A percentile compares a stretch with the other conserved stretches of the same genome.
These are phyloP conservation scores for Penicillium angulare DNA, from an alignment of 495 filamentous ascomycete genomes.

Conservation along the genomic window DNA sequence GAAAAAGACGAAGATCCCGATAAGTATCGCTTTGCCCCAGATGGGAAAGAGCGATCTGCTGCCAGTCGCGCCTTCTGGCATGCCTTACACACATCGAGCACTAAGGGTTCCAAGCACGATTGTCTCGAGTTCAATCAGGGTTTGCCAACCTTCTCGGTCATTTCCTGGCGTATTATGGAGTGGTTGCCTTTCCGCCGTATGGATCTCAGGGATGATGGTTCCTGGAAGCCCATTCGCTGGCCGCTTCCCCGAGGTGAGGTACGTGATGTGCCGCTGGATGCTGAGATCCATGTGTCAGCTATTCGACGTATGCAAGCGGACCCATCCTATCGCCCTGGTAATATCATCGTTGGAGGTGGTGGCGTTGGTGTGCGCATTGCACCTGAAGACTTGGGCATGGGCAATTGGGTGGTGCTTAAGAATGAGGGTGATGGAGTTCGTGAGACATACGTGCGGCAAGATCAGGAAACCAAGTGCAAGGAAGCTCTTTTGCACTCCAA, in stretches of 20 bases:
- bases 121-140: constrained; percentile 69
- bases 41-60: constrained; percentile 29
- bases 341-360: constrained; percentile 77
- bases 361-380: constrained; percentile 66
- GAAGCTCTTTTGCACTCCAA: constrained; percentile 1
- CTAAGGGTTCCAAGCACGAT: constrained; percentile 69
- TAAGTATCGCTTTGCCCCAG: constrained; percentile 17
- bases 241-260: constrained; percentile 78
- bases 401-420: constrained; percentile 67
- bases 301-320: constrained; percentile 69
- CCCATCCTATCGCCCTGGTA: constrained; percentile 70
- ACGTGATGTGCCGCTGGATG: constrained; percentile 73
- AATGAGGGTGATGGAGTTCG: constrained; percentile 65
- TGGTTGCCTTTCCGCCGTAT: constrained; percentile 82
- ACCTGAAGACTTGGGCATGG: constrained; percentile 61
- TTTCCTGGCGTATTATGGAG: constrained; percentile 82
- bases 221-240: constrained; percentile 80
- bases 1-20: constrained; percentile 16
- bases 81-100: constrained; percentile 57
- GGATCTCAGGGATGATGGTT: constrained; percentile 71
- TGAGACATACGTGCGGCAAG: constrained; percentile 56
- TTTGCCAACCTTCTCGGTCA: constrained; percentile 52
- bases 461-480: constrained; percentile 24
- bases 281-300: constrained; percentile 69
- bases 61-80: constrained; percentile 49